Conservation (phyloP, 2,329 filamentous ascomycete species). For the Emmonsia crescens region DNA sequence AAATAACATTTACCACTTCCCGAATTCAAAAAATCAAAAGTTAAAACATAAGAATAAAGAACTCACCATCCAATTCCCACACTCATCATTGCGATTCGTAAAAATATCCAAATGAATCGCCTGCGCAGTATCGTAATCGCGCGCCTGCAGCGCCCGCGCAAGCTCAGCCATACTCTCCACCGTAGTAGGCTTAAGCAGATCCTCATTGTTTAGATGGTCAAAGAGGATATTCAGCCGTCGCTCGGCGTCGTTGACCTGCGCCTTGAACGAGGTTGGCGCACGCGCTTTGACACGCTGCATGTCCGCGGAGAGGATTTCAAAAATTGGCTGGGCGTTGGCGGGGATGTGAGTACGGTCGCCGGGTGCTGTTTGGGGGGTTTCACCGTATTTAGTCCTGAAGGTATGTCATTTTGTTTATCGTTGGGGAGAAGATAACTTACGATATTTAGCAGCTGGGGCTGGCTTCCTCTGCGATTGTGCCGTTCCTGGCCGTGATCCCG, state of each 20-base stretch:
- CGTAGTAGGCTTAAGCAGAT: slow-evolving; percentile 70
- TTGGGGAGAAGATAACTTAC: slow-evolving; percentile 36
- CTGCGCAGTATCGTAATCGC: slow-evolving; percentile 58
- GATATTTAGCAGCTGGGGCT: slow-evolving; percentile 53
- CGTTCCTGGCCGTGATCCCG: slow-evolving; percentile 39
- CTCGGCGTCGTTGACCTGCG: slow-evolving; percentile 86
- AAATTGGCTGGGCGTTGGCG: slow-evolving; percentile 60
- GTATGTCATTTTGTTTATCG: not conserved
- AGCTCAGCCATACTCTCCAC: slow-evolving; percentile 38
- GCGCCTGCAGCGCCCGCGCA: slow-evolving; percentile 54
- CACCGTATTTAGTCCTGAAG: not conserved
- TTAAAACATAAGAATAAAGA: not conserved
- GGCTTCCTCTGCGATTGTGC: slow-evolving; percentile 40
- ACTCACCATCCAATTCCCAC: slow-evolving; percentile 78
- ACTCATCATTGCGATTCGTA: slow-evolving; percentile 66
- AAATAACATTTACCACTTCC: not conserved
- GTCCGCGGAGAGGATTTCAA: slow-evolving; percentile 68
- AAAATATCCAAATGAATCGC: slow-evolving; percentile 65
- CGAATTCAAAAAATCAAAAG: not conserved
- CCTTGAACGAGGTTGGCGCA: slow-evolving; percentile 74
- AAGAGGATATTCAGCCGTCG: slow-evolving; percentile 90
- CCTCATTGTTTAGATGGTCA: slow-evolving; percentile 92
- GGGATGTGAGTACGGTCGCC: slow-evolving; percentile 90
- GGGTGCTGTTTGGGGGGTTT: slow-evolving; percentile 35
- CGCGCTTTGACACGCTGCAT: slow-evolving; percentile 80